Evolutionary conservation across 2,329 filamentous ascomycete genomes (phyloP).

Genomic region (Exophiala xenobiotica): DNA sequence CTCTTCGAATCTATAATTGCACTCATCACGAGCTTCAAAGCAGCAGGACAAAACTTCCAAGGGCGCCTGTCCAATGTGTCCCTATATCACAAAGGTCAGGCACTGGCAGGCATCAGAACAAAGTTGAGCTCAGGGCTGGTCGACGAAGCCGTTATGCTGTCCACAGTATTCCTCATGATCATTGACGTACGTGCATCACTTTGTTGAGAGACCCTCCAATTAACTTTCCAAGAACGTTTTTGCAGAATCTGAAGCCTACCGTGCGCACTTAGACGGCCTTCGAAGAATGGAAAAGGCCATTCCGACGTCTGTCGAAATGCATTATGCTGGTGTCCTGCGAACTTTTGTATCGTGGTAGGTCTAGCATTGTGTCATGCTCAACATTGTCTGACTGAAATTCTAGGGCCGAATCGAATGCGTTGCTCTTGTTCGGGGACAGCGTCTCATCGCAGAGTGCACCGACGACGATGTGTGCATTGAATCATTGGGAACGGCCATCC

Average conservation of each 20-base stretch:
- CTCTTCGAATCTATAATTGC: constrained; percentile 23
- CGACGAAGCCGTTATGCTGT: constrained; percentile 22
- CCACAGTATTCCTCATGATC: constrained; percentile 26
- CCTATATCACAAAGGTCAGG: constrained; percentile 21
- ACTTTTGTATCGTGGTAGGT: constrained; percentile 22
- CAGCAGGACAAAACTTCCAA: constrained; percentile 15
- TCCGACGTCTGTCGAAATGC: neutral
- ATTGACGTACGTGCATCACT: constrained; percentile 16
- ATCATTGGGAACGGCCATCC: constrained; percentile 8
- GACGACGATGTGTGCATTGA: neutral
- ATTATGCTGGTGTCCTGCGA: constrained; percentile 9
- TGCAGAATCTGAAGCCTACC: constrained; percentile 19
- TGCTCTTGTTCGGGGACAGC: constrained; percentile 19
- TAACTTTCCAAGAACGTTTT: constrained; percentile 19
- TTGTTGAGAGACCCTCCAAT: neutral
- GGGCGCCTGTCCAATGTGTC: constrained; percentile 9
- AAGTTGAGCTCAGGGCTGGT: constrained; percentile 16
- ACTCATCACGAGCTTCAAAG: constrained; percentile 20
- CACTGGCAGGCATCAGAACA: constrained; percentile 13
- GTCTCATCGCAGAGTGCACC: neutral
- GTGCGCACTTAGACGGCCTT: constrained; percentile 19
- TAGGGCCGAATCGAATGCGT: constrained; percentile 23
- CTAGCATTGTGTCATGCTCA: neutral
- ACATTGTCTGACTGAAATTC: neutral
- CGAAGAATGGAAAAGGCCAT: constrained; percentile 15